Percentiles rank a stretch among this genome's conserved stretches.
Conservation (phyloP, 140 eudicot genomes). For the Senecio squalidus region DNA sequence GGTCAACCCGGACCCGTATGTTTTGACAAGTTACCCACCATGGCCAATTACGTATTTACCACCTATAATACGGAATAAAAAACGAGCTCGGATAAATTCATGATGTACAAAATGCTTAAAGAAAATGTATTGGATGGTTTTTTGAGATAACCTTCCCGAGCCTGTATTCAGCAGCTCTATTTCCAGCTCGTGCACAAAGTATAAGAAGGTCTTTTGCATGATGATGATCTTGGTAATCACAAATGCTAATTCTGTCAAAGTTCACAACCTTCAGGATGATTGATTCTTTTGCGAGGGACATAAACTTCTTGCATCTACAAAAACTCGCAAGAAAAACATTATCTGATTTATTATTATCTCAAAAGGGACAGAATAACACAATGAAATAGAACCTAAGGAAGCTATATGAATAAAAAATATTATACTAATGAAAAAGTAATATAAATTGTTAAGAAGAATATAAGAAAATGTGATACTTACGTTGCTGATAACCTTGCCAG, state of each 20-base stretch:
- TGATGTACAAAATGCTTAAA: too few species aligned
- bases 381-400: too few species aligned
- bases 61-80: too few species aligned
- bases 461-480: neutral
- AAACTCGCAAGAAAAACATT: too few species aligned
- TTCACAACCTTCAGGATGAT: neutral
- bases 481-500: neutral
- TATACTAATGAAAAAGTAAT: too few species aligned
- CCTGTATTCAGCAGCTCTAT: neutral
- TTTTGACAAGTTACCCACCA: too few species aligned
- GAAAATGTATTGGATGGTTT: neutral
- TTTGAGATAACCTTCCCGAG: neutral
- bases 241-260: neutral
- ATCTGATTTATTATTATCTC: neutral
- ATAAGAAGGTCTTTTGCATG: neutral
- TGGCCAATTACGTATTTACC: too few species aligned
- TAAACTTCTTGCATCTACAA: neutral
- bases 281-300: neutral
- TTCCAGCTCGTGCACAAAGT: neutral
- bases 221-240: neutral
- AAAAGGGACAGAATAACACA: too few species aligned
- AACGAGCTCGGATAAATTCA: too few species aligned
- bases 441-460: neutral
- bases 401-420: too few species aligned
- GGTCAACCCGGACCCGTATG: too few species aligned